A percentile compares a stretch with the other conserved stretches of the same genome.
Conservation (phyloP, 78 protist genomes). For the Dictyostelium intermedium region DNA sequence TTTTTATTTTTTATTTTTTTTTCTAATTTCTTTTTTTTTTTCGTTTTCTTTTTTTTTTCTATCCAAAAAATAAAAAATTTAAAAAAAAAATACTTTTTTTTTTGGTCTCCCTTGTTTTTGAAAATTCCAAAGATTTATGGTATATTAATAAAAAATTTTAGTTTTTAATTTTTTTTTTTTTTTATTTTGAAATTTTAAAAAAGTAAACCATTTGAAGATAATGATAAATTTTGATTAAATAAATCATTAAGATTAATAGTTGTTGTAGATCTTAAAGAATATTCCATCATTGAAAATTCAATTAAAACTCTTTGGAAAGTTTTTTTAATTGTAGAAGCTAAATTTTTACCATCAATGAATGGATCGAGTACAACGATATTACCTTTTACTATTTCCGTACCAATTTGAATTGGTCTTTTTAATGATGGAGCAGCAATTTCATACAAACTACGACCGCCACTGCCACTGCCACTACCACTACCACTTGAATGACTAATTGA, state of each 20-base stretch:
- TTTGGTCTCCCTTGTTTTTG: too few relatives aligned
- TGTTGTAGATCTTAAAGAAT: neutral
- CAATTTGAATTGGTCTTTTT: neutral
- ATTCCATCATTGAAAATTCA: neutral
- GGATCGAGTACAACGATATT: neutral
- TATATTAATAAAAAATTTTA: too few relatives aligned
- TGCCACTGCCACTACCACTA: neutral
- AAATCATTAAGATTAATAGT: neutral
- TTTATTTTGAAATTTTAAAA: neutral
- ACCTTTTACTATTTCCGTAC: neutral
- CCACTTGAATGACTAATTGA: constrained; percentile 3
- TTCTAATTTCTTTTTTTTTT: too few relatives aligned
- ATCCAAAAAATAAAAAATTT: too few relatives aligned
- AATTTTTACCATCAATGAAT: neutral
- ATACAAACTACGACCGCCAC: too few relatives aligned
- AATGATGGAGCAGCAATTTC: too few relatives aligned
- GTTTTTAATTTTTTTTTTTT: too few relatives aligned
- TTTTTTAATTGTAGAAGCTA: neutral
- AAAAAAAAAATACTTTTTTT: too few relatives aligned
- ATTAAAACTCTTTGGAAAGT: neutral
- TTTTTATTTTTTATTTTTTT: too few relatives aligned
- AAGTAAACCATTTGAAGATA: neutral
- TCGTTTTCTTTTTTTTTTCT: too few relatives aligned
- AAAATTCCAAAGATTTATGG: too few relatives aligned
- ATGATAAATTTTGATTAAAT: neutral